These are phyloP conservation scores for Amaranthus tricolor DNA, from an alignment of 179 eudicot genomes.

Conservation along the genomic window DNA sequence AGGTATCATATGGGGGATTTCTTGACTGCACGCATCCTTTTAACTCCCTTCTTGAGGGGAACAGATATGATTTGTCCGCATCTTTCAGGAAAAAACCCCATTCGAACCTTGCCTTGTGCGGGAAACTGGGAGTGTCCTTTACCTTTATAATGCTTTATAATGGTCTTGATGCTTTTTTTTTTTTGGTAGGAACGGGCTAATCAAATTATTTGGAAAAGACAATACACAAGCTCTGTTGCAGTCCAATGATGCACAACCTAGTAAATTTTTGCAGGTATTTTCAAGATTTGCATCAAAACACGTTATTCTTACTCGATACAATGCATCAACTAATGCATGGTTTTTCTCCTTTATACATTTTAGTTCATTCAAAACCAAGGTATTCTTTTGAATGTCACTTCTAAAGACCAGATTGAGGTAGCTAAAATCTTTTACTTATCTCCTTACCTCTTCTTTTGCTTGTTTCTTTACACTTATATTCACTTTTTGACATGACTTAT, in stretches of 20 bases:
- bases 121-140: too few relatives aligned
- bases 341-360: conserved; percentile 16
- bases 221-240: conserved; percentile 69
- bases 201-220: conserved; percentile 77
- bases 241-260: conserved; percentile 55
- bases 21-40: too few relatives aligned
- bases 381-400: conserved; percentile 66
- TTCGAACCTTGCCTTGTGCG: too few relatives aligned
- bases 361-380: conserved; percentile 81
- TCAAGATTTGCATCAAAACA: background rate
- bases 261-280: conserved; percentile 79
- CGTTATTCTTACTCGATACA: background rate
- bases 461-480: background rate
- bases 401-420: conserved; percentile 79
- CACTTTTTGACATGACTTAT: background rate
- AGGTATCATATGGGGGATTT: too few relatives aligned
- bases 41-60: too few relatives aligned
- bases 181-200: conserved; percentile 66
- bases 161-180: background rate
- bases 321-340: conserved; percentile 12
- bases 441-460: background rate
- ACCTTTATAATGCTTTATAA: background rate
- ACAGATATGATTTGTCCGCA: too few relatives aligned
- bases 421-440: conserved; percentile 2
- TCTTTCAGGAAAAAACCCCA: too few relatives aligned